Evolutionary conservation across 139 green algal genomes (phyloP).

Genomic region (Haematococcus lacustris): DNA sequence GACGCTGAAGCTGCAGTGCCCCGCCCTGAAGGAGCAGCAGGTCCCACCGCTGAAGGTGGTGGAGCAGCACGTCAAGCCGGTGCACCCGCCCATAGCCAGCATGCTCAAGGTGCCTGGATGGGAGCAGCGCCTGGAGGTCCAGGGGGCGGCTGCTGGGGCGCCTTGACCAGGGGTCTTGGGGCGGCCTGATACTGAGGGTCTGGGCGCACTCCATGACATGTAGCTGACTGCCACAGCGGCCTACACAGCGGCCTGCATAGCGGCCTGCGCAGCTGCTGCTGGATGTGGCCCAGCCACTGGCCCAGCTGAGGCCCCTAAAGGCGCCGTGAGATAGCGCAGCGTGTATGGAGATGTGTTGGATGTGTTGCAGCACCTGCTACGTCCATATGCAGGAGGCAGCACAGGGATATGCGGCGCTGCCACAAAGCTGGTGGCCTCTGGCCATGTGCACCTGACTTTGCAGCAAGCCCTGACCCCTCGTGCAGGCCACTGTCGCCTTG

Average conservation of each 20-base stretch:
- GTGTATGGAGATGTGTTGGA: neutral
- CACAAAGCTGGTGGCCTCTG: neutral
- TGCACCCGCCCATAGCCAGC: slow-evolving; percentile 48
- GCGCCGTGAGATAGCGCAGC: neutral
- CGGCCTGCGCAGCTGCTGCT: neutral
- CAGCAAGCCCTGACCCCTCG: no score
- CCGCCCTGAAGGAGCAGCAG: slow-evolving; percentile 29
- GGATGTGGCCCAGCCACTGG: no score
- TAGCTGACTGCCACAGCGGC: no score
- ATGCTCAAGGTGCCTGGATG: slow-evolving; percentile 29
- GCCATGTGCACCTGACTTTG: neutral
- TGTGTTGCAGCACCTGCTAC: neutral
- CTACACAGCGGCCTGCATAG: neutral
- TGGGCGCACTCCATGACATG: neutral
- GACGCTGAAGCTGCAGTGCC: slow-evolving; percentile 46
- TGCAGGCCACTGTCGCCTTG: no score
- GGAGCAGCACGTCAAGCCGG: slow-evolving; percentile 35
- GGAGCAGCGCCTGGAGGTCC: neutral
- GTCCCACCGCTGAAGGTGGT: slow-evolving; percentile 27
- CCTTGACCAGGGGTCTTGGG: neutral
- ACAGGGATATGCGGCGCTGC: neutral
- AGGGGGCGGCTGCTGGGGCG: neutral
- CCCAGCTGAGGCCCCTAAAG: no score
- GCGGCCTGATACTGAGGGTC: neutral
- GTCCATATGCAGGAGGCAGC: neutral